Evolutionary conservation across 108 stramenopile genomes (phyloP), one percentile per base, ranked within the genome.

Genomic region (Fistulifera pelliculosa): DNA sequence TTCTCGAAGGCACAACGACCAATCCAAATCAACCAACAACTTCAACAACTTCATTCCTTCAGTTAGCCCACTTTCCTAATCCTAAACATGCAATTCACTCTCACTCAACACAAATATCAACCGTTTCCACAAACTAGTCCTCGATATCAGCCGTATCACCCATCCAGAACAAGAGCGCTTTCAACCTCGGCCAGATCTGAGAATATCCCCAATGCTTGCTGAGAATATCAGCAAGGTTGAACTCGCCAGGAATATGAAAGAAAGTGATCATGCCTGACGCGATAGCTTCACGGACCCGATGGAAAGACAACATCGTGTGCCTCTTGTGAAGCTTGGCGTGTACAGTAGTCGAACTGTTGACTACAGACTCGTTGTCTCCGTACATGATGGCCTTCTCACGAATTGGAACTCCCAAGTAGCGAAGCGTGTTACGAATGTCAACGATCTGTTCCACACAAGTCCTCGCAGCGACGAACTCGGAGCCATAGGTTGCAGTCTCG

Each of bases 311-410:
- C 35, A 28, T 49, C 14, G 51, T 50, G 59, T 67, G 66, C 2
- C 59, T 5, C 42, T 67, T 67, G 38, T 19, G 22, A 17, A 61
- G 54, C n/a, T 23, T 41, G 19, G 38, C 6, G 43, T 67, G 58
- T 6, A 24, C 56, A 5, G 38, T 10, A 3, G 38, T 61, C n/a
- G 56, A 35, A 38, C 62, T 71, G 27, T 41, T 50, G 18, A 65
- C 43, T 16, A 77, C 71, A 43, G 38, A 45, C 7, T 69, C 13
- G 44, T 76, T 76, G 51, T 76, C 68, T 19, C 75, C 67, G 26
- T 52, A 72, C 19, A 76, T 38, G 15, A 54, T 43, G 0, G 67
- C 54, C 23, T 69, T 58, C 13, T 61, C 69, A 19, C 51, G 28
- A 13, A 74, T 5, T 39, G 58, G 58, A 6, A 61, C 18, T 26